A percentile compares a stretch with the other conserved stretches of the same genome.
Conservation (phyloP, 2,329 filamentous ascomycete species). For the Penicillium sumatraense region DNA sequence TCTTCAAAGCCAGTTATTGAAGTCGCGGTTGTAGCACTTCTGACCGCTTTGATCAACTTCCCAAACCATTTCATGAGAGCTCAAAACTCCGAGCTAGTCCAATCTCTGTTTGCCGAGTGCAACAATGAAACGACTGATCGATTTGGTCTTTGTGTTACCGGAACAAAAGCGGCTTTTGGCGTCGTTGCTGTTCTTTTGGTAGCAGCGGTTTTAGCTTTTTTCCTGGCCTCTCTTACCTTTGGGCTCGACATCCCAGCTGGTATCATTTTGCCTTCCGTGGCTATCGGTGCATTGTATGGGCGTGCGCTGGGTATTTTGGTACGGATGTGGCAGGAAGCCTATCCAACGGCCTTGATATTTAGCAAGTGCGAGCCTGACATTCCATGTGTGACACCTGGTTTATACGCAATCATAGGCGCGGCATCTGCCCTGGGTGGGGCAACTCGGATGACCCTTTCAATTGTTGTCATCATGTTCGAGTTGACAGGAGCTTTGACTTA, state of each 20-base stretch:
- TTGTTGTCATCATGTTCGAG: slow-evolving; percentile 99
- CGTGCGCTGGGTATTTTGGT: slow-evolving; percentile 87
- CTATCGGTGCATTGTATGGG: slow-evolving; percentile 88
- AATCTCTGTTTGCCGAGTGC: slow-evolving; percentile 90
- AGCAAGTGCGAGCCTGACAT: slow-evolving; percentile 80
- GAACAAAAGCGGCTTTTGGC: slow-evolving; percentile 78
- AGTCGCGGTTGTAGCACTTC: slow-evolving; percentile 75
- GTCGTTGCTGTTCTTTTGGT: slow-evolving; percentile 83
- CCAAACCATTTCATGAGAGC: slow-evolving; percentile 96
- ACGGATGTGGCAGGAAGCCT: slow-evolving; percentile 81
- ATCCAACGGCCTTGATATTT: slow-evolving; percentile 79
- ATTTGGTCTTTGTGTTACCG: slow-evolving; percentile 87
- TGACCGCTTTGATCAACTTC: slow-evolving; percentile 90
- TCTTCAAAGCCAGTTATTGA: slow-evolving; percentile 77
- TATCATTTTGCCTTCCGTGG: slow-evolving; percentile 94
- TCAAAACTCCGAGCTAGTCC: slow-evolving; percentile 88
- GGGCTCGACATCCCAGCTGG: slow-evolving; percentile 93
- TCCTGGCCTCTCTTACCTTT: slow-evolving; percentile 86
- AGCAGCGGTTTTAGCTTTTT: slow-evolving; percentile 81
- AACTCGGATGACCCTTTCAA: slow-evolving; percentile 95
- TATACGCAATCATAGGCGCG: slow-evolving; percentile 94
- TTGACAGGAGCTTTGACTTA: slow-evolving; percentile 95
- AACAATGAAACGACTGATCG: slow-evolving; percentile 79
- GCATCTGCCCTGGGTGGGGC: slow-evolving; percentile 92
- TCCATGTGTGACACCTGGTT: slow-evolving; percentile 88